phyloP scores from a whole-genome alignment of 768 basidiomycete species.

The Boletales sp. region DNA sequence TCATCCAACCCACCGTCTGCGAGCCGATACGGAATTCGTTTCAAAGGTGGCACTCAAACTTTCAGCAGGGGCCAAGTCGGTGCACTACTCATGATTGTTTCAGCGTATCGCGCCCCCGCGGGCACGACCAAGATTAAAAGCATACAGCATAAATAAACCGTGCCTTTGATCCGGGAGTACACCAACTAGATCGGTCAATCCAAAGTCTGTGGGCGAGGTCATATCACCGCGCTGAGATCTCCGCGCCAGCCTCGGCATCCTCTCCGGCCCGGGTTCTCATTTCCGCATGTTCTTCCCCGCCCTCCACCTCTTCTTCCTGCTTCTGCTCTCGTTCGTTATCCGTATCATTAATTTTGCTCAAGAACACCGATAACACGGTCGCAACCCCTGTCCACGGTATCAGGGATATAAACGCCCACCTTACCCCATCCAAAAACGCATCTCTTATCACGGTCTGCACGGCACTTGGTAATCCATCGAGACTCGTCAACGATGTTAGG shows the following conservation, averaged over 20 bases:
- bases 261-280: background rate
- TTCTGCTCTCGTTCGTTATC: background rate
- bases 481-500: constrained; percentile 33
- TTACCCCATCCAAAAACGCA: constrained; percentile 40
- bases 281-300: background rate
- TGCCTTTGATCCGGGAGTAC: no score
- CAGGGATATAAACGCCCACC: constrained; percentile 45
- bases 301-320: background rate
- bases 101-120: no score
- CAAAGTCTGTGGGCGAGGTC: no score
- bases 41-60: no score
- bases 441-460: constrained; percentile 35
- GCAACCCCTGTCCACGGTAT: constrained; percentile 45
- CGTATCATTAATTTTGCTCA: constrained; percentile 35
- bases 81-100: no score
- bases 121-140: background rate
- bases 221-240: background rate
- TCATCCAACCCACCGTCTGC: no score
- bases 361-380: constrained; percentile 34
- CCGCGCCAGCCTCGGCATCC: background rate
- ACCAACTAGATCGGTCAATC: no score
- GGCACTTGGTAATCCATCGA: constrained; percentile 33
- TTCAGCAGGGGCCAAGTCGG: no score
- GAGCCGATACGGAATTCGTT: no score
- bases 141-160: background rate